Evolutionary conservation across 2,329 filamentous ascomycete genomes (phyloP), one percentile per base, ranked within the genome.

Genomic region (Xylariaceae sp.): DNA sequence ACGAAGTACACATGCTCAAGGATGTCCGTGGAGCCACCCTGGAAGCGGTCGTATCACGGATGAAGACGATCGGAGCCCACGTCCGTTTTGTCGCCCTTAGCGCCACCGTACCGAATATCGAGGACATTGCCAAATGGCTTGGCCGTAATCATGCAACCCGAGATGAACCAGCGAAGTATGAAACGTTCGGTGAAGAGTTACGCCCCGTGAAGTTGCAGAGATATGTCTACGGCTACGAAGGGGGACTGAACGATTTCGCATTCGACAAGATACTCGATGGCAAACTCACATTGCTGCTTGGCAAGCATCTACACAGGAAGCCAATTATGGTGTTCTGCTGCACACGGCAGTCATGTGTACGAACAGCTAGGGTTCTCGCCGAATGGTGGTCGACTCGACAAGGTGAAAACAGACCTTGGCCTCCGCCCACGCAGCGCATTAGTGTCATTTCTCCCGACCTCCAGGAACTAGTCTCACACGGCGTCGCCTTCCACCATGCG

Each of bases 1-100:
- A 94, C 46, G 86, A 94, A 51, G 84, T 93, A 0, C 86, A 94
- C 45, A 87, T 92, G 22, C 67, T 94, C 33, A 90, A 87, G 48
- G 85, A 92, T 47, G 61, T 70, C 3, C 77, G 86, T 16, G 86
- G 86, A 12, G 83, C 86, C 10, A 89, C 82, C 0, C 67, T 94
- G 1, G 86, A 94, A 53, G 83, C 82, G 4, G 80, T 93, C 3
- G 83, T 93, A 0, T 90, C 85, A 12, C 78, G 86, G 7, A 93
- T 92, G 85, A 92, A 92, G 56, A 80, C 80, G 0, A 77, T 86
- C 29, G 79, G 80, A 10, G 76, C 78, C 1, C 72, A 81, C 50
- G 77, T 92, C 12, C 77, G 86, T 11, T 92, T 93, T 46, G 63
- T 94, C 18, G 85, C 86, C 2, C 59, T 93, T 29, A 90, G 85